Evolutionary conservation across 2,329 filamentous ascomycete species (phyloP).

Genomic region (Cladosporium sp.): DNA sequence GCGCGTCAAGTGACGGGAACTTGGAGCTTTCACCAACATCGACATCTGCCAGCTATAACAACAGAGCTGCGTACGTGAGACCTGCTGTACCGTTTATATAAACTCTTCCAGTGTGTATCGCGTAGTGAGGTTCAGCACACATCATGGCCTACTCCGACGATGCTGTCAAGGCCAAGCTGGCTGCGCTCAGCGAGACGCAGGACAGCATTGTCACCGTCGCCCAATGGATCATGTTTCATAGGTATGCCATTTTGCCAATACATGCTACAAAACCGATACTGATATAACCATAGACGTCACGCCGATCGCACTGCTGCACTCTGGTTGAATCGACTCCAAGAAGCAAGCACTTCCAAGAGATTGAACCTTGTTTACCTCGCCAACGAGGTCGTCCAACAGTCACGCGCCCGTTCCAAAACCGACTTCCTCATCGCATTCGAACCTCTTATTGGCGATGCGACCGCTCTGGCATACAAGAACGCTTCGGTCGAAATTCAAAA

Average conservation of each 20-base stretch:
- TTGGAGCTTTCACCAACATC: background rate
- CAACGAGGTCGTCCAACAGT: conserved; percentile 96
- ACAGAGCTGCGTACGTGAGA: background rate
- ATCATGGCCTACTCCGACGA: conserved; percentile 94
- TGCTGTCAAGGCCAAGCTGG: conserved; percentile 90
- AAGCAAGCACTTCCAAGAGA: conserved; percentile 82
- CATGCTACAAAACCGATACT: background rate
- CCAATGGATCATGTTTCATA: conserved; percentile 99
- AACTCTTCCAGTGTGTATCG: background rate
- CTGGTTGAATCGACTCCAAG: conserved; percentile 87
- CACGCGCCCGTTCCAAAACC: conserved; percentile 85
- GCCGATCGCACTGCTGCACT: conserved; percentile 88
- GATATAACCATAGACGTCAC: conserved; percentile 64
- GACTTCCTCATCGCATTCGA: conserved; percentile 93
- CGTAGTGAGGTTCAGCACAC: background rate
- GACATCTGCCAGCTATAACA: background rate
- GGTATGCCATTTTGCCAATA: conserved; percentile 55
- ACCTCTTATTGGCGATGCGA: conserved; percentile 89
- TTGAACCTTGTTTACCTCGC: conserved; percentile 92
- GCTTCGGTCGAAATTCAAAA: conserved; percentile 81
- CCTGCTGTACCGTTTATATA: background rate
- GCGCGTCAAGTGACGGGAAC: background rate
- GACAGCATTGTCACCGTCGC: conserved; percentile 95
- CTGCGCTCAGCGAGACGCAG: conserved; percentile 93
- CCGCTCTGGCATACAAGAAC: conserved; percentile 85